A percentile compares a stretch with the other conserved stretches of the same genome.
These are phyloP conservation scores for Opeltia flavorubescens DNA, from an alignment of 495 filamentous ascomycete genomes.

Conservation along the genomic window DNA sequence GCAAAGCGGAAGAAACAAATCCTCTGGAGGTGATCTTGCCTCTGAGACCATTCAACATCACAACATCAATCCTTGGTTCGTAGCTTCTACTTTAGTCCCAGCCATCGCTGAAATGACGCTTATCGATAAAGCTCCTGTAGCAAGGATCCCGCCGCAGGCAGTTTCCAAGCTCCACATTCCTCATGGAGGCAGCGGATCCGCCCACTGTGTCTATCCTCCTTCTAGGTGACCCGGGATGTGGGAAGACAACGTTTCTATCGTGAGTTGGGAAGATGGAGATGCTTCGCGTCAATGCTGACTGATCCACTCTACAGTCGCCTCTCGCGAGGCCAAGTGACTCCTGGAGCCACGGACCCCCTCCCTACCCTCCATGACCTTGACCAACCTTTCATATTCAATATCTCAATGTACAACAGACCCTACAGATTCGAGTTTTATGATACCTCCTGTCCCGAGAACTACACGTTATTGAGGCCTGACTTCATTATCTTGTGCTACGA, in stretches of 20 bases:
- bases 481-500: conserved; percentile 72
- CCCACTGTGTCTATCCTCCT: conserved; percentile 55
- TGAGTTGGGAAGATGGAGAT: no score
- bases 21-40: no score
- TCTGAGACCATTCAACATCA: no score
- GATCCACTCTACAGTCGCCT: not conserved
- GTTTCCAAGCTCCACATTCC: not conserved
- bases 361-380: conserved; percentile 56
- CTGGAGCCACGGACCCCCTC: conserved; percentile 14
- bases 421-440: conserved; percentile 73
- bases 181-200: conserved; percentile 4
- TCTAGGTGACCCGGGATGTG: conserved; percentile 65
- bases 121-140: not conserved
- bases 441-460: conserved; percentile 57
- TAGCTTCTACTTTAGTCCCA: no score
- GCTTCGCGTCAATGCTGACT: no score
- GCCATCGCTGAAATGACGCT: not conserved
- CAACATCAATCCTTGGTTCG: no score
- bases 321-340: not conserved
- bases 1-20: no score
- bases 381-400: conserved; percentile 73
- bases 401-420: conserved; percentile 48
- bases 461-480: conserved; percentile 56
- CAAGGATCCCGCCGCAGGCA: not conserved
- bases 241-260: conserved; percentile 84